These are phyloP conservation scores for Nephromyces sp. DNA, from an alignment of 169 alveolate species.

Conservation along the genomic window DNA sequence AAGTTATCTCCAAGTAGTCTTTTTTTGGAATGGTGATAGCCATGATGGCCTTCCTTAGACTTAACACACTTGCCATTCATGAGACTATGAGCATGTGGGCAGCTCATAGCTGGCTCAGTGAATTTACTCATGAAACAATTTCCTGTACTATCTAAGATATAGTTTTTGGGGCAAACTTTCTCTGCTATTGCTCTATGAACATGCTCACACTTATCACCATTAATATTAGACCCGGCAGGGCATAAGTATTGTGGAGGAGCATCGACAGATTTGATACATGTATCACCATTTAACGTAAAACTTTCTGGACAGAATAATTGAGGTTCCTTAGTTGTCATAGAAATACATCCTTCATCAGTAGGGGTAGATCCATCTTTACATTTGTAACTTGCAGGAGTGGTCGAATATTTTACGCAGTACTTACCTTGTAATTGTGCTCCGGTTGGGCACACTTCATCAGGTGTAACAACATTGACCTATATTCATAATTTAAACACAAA, in stretches of 20 bases:
- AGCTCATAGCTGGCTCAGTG: background rate
- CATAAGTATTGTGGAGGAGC: background rate
- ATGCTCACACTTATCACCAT: background rate
- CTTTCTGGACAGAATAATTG: background rate
- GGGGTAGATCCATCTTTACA: background rate
- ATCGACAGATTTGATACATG: background rate
- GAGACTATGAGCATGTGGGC: background rate
- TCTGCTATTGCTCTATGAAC: background rate
- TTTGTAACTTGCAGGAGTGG: background rate
- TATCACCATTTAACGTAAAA: background rate
- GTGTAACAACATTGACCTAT: background rate
- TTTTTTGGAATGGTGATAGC: background rate
- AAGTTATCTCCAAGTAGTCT: too few relatives aligned
- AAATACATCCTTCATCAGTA: background rate
- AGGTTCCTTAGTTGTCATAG: background rate
- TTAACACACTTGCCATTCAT: background rate
- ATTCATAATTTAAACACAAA: too few relatives aligned
- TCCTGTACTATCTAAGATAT: background rate
- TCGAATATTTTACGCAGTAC: background rate
- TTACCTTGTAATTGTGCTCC: background rate
- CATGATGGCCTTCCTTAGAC: too few relatives aligned
- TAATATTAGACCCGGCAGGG: background rate
- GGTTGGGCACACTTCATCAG: background rate
- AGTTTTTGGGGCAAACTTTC: background rate
- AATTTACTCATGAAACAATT: background rate